Base-by-base conservation (phyloP, 352 stramenopile genomes). In the Albugo laibachii region DNA sequence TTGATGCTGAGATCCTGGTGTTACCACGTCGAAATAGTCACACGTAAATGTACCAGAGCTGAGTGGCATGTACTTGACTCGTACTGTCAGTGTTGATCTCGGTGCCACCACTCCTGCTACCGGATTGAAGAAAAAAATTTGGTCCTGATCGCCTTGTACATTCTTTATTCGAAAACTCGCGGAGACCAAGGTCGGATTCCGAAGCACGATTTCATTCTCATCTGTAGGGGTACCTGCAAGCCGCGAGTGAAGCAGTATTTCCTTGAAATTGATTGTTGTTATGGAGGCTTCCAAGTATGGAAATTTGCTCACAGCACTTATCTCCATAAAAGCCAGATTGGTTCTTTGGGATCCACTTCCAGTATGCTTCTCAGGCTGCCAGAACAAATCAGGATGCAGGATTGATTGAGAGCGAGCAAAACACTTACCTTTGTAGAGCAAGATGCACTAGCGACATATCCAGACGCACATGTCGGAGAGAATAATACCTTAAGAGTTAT, bases 271-370 rank as follows among this genome's bases (percentile, higher is more conserved):
- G 14, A 94, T 36, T 45, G 83, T 63, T 1, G 53, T 67, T 46
- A 93, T 79, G 0, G 78, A 93, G 13, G 69, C 61, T 11, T 71
- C 69, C 24, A 96, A 63, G 59, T 94, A 69, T 40, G 80, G 76
- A 57, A 87, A 95, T 54, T 95, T 95, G 48, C 77, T 83, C 31
- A 93, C 86, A 16, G 66, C 69, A 49, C 69, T 88, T 43, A 93
- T 64, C 55, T 94, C 94, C 66, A 93, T 86, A 13, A 48, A 31
- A 31, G 24, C 8, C 24, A 31, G 3, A 31, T 31, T 3, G 8
- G 24, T 31, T 8, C 24, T 3, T 54, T 38, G 13, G 57, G 63
- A 20, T 68, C 68, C 38, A 43, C 16, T 8, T 43, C 16, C 16
- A 24, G 20, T 8, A 24, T 19, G 20, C 3, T 24, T 43, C 38